A percentile compares a stretch with the other conserved stretches of the same genome.
phyloP scores from a whole-genome alignment of 495 filamentous ascomycete genomes.

The Aspergillus homomorphus region DNA sequence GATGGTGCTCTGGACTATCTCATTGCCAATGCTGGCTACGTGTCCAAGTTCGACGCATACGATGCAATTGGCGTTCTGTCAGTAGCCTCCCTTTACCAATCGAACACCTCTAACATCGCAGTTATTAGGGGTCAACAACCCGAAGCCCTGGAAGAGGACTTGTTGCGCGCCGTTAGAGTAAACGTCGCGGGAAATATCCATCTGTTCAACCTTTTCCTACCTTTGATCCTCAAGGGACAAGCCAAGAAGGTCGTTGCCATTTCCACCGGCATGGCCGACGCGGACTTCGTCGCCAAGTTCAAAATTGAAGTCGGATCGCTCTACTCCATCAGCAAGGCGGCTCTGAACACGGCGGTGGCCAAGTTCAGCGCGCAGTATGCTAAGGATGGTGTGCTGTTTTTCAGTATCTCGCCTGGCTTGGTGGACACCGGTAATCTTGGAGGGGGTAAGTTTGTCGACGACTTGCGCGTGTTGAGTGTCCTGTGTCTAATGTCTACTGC shows the following conservation, averaged over 20 bases:
- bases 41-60: not conserved
- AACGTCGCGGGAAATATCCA: conserved; percentile 51
- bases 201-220: conserved; percentile 51
- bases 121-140: not conserved
- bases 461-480: not conserved
- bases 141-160: not conserved
- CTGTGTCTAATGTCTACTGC: not conserved
- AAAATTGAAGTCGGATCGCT: conserved; percentile 22
- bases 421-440: conserved; percentile 38
- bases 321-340: conserved; percentile 45
- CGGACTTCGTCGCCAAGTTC: conserved; percentile 38
- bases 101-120: no score
- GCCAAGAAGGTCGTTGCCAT: conserved; percentile 56
- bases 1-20: not conserved
- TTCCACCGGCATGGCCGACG: conserved; percentile 46
- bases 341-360: conserved; percentile 41
- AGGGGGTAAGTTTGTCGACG: conserved; percentile 9
- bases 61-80: not conserved
- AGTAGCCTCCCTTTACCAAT: not conserved
- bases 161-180: conserved; percentile 23
- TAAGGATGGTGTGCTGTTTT: conserved; percentile 50
- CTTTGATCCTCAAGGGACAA: conserved; percentile 47
- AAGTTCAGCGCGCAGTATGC: conserved; percentile 52
- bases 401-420: conserved; percentile 47
- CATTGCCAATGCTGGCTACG: not conserved